Percentiles rank a stretch among this genome's conserved stretches.
Evolutionary conservation across 106 monocot genomes (phyloP).

Genomic region (Dactylorhiza incarnata): DNA sequence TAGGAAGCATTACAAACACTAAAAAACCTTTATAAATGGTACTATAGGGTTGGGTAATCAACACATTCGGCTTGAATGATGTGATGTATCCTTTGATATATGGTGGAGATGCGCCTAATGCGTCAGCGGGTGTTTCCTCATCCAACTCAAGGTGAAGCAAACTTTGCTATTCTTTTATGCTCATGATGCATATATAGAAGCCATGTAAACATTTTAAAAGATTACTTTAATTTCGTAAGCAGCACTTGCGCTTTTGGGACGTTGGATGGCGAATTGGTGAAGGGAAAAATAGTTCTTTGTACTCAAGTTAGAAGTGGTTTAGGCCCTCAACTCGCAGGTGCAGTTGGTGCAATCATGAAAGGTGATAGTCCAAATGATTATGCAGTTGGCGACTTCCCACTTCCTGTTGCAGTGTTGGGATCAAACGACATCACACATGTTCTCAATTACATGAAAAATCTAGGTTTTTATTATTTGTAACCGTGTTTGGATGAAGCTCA

Average conservation of each 20-base stretch:
- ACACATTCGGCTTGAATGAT: not conserved
- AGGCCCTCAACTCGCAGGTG: slow-evolving; percentile 13
- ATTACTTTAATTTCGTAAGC: too few relatives aligned
- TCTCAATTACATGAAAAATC: slow-evolving; percentile 8
- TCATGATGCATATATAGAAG: too few relatives aligned
- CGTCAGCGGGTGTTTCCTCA: not conserved
- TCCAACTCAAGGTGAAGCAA: not conserved
- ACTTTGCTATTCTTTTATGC: not conserved
- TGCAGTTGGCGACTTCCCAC: slow-evolving; percentile 11
- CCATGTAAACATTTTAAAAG: too few relatives aligned
- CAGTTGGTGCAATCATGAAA: slow-evolving; percentile 19
- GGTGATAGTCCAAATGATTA: not conserved
- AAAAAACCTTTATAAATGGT: too few relatives aligned
- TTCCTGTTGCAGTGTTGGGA: slow-evolving; percentile 9
- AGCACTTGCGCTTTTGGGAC: not conserved
- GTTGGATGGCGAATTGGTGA: slow-evolving; percentile 11
- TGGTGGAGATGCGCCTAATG: slow-evolving; percentile 16
- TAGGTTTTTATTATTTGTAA: slow-evolving; percentile 2
- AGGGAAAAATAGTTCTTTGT: slow-evolving; percentile 22
- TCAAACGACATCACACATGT: not conserved
- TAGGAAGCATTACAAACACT: not conserved
- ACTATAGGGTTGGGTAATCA: slow-evolving; percentile 16
- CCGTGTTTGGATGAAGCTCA: not conserved
- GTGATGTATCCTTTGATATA: slow-evolving; percentile 16
- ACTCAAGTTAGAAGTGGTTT: not conserved